Conservation (phyloP, 331 rosid species). For the Pyracantha coccinea region DNA sequence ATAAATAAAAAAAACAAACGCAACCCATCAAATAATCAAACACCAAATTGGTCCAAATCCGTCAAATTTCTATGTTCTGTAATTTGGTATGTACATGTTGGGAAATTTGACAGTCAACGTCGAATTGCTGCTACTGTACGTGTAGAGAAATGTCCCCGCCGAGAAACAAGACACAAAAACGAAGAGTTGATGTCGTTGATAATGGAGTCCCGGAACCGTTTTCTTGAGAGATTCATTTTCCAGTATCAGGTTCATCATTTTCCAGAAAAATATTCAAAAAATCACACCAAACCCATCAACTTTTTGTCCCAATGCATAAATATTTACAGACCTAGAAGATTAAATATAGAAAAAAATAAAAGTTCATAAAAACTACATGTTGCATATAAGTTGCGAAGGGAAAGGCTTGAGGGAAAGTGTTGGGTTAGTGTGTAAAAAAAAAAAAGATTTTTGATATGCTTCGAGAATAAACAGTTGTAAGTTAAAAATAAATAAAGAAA, state of each 20-base stretch:
- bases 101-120: slow-evolving; percentile 45
- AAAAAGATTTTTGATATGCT: too few relatives aligned
- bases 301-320: not conserved
- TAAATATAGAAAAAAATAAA: not conserved
- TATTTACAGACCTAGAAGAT: not conserved
- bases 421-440: too few relatives aligned
- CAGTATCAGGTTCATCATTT: slow-evolving; percentile 47
- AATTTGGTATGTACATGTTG: slow-evolving; percentile 43
- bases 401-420: slow-evolving; percentile 39
- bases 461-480: too few relatives aligned
- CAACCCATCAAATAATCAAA: not conserved
- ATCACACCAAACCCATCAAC: not conserved
- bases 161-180: slow-evolving; percentile 41
- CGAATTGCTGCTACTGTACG: slow-evolving; percentile 61
- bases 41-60: not conserved
- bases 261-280: slow-evolving; percentile 19
- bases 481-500: too few relatives aligned
- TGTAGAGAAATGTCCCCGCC: slow-evolving; percentile 57
- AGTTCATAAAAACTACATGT: slow-evolving; percentile 26
- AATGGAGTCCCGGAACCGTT: slow-evolving; percentile 48
- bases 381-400: slow-evolving; percentile 45
- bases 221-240: slow-evolving; percentile 33
- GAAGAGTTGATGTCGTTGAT: slow-evolving; percentile 6
- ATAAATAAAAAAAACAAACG: not conserved
- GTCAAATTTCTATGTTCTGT: not conserved